phyloP scores from a whole-genome alignment of 2,329 filamentous ascomycete species.

The Aspergillus neoniger region DNA sequence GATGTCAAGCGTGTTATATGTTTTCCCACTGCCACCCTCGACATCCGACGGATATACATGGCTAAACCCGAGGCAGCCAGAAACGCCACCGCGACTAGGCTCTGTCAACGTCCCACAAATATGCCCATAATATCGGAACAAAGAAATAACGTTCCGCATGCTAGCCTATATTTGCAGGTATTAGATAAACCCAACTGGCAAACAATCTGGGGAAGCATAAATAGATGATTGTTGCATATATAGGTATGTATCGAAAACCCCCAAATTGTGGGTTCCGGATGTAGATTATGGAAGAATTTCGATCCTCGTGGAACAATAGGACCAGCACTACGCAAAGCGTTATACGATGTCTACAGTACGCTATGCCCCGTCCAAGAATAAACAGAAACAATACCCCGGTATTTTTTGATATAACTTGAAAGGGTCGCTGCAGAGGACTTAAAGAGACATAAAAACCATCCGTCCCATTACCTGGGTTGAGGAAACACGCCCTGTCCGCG shows the following conservation, averaged over 20 bases:
- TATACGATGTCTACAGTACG: background rate
- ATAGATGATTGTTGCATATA: no score
- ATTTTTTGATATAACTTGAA: constrained; percentile 44
- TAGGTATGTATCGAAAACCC: no score
- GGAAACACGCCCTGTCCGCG: constrained; percentile 39
- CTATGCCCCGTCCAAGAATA: constrained; percentile 3
- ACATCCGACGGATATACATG: constrained; percentile 1
- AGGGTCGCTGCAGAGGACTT: constrained; percentile 43
- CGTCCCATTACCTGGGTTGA: constrained; percentile 35
- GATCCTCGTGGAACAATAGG: no score
- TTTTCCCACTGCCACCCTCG: background rate
- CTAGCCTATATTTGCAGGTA: background rate
- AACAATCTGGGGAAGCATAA: no score
- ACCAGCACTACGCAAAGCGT: background rate
- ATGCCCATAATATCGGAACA: background rate
- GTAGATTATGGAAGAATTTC: no score
- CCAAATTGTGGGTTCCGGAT: no score
- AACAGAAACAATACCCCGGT: constrained; percentile 34
- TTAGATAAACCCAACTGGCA: no score
- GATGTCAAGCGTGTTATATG: constrained; percentile 3
- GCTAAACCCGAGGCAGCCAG: background rate
- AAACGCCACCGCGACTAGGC: no score
- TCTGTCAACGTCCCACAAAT: background rate
- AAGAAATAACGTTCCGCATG: background rate
- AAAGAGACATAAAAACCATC: constrained; percentile 43